Percentiles rank a stretch among this genome's conserved stretches.
These are phyloP conservation scores for Mimosa bimucronata DNA, from an alignment of 306 rosid genomes.

Conservation along the genomic window DNA sequence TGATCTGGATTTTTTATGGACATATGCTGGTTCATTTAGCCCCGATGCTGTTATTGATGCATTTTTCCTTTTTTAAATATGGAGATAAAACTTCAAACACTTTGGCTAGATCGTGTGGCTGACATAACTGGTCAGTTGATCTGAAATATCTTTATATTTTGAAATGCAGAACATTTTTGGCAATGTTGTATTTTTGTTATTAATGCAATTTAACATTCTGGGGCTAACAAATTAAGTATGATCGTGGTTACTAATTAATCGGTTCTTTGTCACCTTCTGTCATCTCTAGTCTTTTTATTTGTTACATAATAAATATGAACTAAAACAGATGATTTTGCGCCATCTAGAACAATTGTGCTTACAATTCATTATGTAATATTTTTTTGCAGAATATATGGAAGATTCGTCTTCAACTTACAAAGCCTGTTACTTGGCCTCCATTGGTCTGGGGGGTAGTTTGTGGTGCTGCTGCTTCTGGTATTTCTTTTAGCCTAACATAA, in stretches of 20 bases:
- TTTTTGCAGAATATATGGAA: constrained; percentile 93
- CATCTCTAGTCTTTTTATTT: not conserved
- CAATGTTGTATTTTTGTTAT: not conserved
- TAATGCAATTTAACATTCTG: not conserved
- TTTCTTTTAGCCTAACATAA: constrained; percentile 2
- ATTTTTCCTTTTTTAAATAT: not conserved
- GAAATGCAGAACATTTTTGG: not conserved
- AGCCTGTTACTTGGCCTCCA: constrained; percentile 99
- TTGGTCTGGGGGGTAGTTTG: constrained; percentile 98
- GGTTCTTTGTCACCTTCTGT: not conserved
- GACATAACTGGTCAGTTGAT: not conserved
- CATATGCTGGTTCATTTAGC: constrained; percentile 1
- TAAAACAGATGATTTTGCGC: not conserved
- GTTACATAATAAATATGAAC: not conserved
- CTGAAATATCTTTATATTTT: not conserved
- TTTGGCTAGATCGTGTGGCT: not conserved
- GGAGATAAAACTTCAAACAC: not conserved
- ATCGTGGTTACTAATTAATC: not conserved
- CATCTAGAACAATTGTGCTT: constrained; percentile 4
- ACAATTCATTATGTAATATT: constrained; percentile 31
- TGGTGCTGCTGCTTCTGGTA: constrained; percentile 99
- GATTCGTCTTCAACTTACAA: constrained; percentile 95
- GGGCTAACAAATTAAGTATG: not conserved
- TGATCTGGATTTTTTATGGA: not conserved
- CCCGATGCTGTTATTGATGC: constrained; percentile 9